Percentiles rank a stretch among this genome's conserved stretches.
Conservation (phyloP, 306 rosid species). For the Canavalia gladiata region DNA sequence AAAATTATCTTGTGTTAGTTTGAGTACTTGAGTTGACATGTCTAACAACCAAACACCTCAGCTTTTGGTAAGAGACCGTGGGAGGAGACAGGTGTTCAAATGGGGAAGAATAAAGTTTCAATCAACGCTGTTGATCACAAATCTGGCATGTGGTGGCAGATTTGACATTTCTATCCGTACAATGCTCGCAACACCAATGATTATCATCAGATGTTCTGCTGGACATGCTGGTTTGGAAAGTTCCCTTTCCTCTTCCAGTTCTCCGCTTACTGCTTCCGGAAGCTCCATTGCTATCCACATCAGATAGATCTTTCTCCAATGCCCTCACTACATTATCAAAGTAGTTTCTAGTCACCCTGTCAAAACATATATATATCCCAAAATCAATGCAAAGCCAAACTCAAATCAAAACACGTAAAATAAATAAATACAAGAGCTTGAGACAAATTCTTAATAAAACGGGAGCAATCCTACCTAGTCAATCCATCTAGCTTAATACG, state of each 20-base stretch:
- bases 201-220: slow-evolving; percentile 48
- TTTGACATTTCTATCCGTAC: slow-evolving; percentile 52
- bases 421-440: slow-evolving; percentile 11
- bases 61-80: slow-evolving; percentile 23
- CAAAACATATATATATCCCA: slow-evolving; percentile 33
- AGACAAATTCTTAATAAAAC: background rate
- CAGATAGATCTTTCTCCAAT: slow-evolving; percentile 68
- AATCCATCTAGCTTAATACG: slow-evolving; percentile 86
- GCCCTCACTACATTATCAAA: slow-evolving; percentile 69
- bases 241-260: slow-evolving; percentile 59
- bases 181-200: slow-evolving; percentile 57
- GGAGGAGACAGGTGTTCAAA: slow-evolving; percentile 5
- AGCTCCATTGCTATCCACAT: slow-evolving; percentile 59
- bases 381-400: slow-evolving; percentile 36
- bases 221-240: slow-evolving; percentile 45
- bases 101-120: slow-evolving; percentile 30
- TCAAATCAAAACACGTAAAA: background rate
- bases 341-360: slow-evolving; percentile 61
- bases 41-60: background rate
- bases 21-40: too few species aligned
- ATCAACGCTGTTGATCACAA: slow-evolving; percentile 56
- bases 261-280: slow-evolving; percentile 61
- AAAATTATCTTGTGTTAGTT: too few species aligned
- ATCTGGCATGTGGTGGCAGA: slow-evolving; percentile 54
- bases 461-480: slow-evolving; percentile 57